Base-by-base conservation (phyloP, 495 filamentous ascomycete genomes). In the Penicillium samsonianum region DNA sequence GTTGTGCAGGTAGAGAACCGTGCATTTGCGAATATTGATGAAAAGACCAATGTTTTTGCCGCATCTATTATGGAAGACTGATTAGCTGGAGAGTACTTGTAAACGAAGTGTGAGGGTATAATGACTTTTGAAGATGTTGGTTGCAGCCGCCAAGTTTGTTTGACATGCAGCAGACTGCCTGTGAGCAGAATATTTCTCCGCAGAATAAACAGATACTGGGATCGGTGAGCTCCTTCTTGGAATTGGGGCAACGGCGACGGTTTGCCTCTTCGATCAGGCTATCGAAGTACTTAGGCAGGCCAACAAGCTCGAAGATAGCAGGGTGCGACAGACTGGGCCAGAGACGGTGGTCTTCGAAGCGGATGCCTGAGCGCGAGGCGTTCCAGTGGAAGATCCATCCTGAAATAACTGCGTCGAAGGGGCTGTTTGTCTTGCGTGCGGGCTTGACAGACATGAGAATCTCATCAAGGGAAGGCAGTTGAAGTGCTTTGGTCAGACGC, bases 21-120 rank as follows among this genome's bases (percentile, higher is more conserved):
- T 88, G 74, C 95, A 96, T 77, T 96, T 96, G 50, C 92, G 86
- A 65, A 99, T 94, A 70, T 96, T 96, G 73, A 99, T 88, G 76
- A 92, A 98, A 25, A 97, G 71, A 19, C 95, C 94, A 25, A 94
- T 85, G 64, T 90, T 88, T 56, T 86, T 86, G 61, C 93, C 91
- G 72, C 94, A 98, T 63, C 91, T 96, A 57, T 17, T 35, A 20
- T 30, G 14, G n/a, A 28, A 30, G 17, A 33, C 9, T 48, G n/a
- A 11, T 48, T 48, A 31, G 45, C 19, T 19, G 23, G 17, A 8
- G 19, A 6, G 4, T 48, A 22, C 10, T 20, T 14, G 2, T 3
- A 20, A 33, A 46, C 16, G 7, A 9, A 31, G 19, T 31, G 26
- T 4, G 17, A 50, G 17, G 43, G 26, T 31, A 25, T 31, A 14